Percentiles rank a stretch among this genome's conserved stretches.
phyloP scores from a whole-genome alignment of 768 basidiomycete genomes.

The Hericium alpestre region DNA sequence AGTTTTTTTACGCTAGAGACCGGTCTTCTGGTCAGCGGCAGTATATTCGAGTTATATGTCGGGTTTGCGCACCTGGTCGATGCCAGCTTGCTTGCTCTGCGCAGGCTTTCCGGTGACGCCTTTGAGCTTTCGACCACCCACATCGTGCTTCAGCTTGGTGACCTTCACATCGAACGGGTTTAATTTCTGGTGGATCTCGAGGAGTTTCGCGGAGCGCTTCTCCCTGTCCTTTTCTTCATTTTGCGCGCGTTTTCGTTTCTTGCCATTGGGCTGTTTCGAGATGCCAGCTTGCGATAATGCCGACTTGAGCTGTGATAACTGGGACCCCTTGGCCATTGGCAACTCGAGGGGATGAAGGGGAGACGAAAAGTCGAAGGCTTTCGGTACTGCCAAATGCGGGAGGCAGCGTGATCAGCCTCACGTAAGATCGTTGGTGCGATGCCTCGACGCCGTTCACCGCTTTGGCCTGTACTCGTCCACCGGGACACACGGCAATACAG shows the following conservation, averaged over 20 bases:
- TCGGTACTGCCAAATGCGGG: not conserved
- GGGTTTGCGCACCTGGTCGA: conserved; percentile 61
- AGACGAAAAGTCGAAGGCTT: not conserved
- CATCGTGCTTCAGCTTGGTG: conserved; percentile 86
- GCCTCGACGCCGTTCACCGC: not conserved
- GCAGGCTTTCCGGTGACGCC: conserved; percentile 78
- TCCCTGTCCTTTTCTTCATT: conserved; percentile 70
- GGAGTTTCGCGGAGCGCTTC: conserved; percentile 68
- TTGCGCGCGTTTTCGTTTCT: conserved; percentile 59
- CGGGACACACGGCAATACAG: too few species aligned
- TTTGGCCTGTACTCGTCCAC: too few species aligned
- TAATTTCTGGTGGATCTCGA: conserved; percentile 73
- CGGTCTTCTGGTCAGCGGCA: not conserved
- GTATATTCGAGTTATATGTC: not conserved
- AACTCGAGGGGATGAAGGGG: not conserved
- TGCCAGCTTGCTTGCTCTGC: conserved; percentile 79
- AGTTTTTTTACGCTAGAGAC: conserved; percentile 66
- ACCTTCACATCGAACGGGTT: conserved; percentile 94
- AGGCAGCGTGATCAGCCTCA: too few species aligned
- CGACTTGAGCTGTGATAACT: conserved; percentile 82
- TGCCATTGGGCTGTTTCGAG: conserved; percentile 43
- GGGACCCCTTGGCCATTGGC: conserved; percentile 73
- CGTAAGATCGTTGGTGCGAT: too few species aligned
- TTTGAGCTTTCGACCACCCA: conserved; percentile 79
- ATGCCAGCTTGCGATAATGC: conserved; percentile 75